These are phyloP conservation scores for Aureobasidium melanogenum DNA, from an alignment of 2,329 filamentous ascomycete genomes.

Conservation along the genomic window DNA sequence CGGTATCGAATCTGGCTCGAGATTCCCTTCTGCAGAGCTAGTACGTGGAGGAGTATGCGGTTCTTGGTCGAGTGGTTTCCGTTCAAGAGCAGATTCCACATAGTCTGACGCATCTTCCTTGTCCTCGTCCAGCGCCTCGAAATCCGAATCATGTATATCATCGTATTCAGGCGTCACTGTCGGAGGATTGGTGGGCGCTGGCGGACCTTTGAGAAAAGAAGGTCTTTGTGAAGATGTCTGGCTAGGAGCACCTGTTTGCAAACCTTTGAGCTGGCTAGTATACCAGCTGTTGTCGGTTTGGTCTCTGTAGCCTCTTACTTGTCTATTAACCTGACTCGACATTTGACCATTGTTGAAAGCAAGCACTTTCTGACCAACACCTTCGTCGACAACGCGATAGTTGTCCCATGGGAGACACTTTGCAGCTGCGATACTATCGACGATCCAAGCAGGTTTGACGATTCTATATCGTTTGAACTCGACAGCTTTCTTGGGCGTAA, in stretches of 20 bases:
- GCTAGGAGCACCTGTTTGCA: background rate
- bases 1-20: background rate
- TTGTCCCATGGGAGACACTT: slow-evolving; percentile 76
- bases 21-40: slow-evolving; percentile 2
- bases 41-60: slow-evolving; percentile 18
- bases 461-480: slow-evolving; percentile 85
- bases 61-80: background rate
- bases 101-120: background rate
- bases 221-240: background rate
- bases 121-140: slow-evolving; percentile 10
- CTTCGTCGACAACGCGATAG: slow-evolving; percentile 79
- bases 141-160: slow-evolving; percentile 12
- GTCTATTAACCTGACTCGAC: slow-evolving; percentile 55
- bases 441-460: slow-evolving; percentile 89
- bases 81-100: background rate
- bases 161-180: slow-evolving; percentile 25
- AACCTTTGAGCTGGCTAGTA: slow-evolving; percentile 51
- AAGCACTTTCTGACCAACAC: slow-evolving; percentile 70
- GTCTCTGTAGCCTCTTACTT: slow-evolving; percentile 61
- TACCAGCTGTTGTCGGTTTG: slow-evolving; percentile 82
- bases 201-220: background rate
- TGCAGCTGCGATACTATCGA: slow-evolving; percentile 77
- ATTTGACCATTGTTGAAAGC: slow-evolving; percentile 54
- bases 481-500: slow-evolving; percentile 86
- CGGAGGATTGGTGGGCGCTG: slow-evolving; percentile 14